phyloP scores from a whole-genome alignment of 1,284 basidiomycete species.

The Trichosporon ovoides region DNA sequence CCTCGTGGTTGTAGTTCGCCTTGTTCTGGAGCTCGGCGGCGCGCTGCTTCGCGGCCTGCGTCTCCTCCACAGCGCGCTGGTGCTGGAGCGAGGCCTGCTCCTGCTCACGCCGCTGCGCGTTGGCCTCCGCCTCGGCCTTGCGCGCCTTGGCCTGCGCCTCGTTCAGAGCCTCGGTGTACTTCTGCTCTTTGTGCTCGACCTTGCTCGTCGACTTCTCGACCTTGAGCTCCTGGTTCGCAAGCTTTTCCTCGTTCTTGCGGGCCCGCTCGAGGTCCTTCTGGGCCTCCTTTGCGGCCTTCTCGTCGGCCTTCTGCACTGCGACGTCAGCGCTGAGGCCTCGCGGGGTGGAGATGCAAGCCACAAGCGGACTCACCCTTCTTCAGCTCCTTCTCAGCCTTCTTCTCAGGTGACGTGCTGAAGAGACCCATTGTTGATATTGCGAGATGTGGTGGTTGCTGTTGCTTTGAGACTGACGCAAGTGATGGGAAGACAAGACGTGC shows the following conservation, averaged over 20 bases:
- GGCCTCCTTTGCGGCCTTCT: slow-evolving; percentile 30
- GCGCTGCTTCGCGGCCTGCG: not conserved
- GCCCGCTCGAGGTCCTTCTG: slow-evolving; percentile 33
- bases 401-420: slow-evolving; percentile 35
- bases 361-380: slow-evolving; percentile 29
- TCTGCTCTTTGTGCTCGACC: slow-evolving; percentile 1
- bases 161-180: not conserved
- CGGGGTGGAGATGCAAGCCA: not conserved
- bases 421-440: slow-evolving; percentile 33
- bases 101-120: not conserved
- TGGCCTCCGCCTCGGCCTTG: not conserved
- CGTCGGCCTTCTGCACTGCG: slow-evolving; percentile 28
- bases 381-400: slow-evolving; percentile 37
- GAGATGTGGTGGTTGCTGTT: not conserved
- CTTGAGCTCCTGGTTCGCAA: slow-evolving; percentile 31
- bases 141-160: not conserved
- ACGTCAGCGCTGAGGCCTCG: not conserved
- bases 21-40: not conserved
- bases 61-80: not conserved
- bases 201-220: slow-evolving; percentile 15
- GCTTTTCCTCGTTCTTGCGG: slow-evolving; percentile 36
- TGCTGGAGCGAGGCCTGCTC: not conserved
- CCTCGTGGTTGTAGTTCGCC: not conserved
- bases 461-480: not conserved
- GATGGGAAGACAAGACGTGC: not conserved